Evolutionary conservation across 169 alveolate species (phyloP), one percentile per base, ranked within the genome.

Genomic region (Plasmodium billcollinsi): DNA sequence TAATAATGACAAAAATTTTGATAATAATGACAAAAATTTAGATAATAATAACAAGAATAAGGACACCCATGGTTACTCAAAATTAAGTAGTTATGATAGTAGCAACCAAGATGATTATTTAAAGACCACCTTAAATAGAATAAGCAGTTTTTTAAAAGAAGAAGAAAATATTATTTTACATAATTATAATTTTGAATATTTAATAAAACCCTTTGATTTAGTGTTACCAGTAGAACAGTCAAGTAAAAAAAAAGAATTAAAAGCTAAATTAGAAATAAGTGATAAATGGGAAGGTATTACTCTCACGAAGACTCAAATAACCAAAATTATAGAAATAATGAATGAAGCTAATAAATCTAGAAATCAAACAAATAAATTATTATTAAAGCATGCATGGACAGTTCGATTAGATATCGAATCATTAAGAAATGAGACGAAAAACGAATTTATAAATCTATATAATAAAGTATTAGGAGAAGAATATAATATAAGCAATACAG

Each of bases 351-450:
- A 93, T 63, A 73, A 62, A 70, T 89, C 94, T 24, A 39, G 94
- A 20, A 92, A 92, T 59, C 88, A 95, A 33, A 89, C 95, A 21
- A 93, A 93, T 63, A 88, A 93, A 52, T 71, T 95, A 54, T 75
- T 94, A 20, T 89, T 95, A 86, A 93, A 93, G 50, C 72, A 93
- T 89, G 96, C 96, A 1, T 75, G 74, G 70, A 92, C 95, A 18
- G 97, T 95, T 2, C 86, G 88, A 61, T 73, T 93, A 75, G 97
- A 94, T 26, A 78, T 95, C 15, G 97, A 95, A 66, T 94, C 96
- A 4, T 74, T 95, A 21, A 89, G 94, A 70, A 94, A 93, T 54
- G 78, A 74, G 14, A 95, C 97, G 5, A 89, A 93, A 67, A 92
- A 91, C 9, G 97, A 94, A 80, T 95, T 92, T 83, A 94, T 95